A percentile compares a stretch with the other conserved stretches of the same genome.
These are phyloP conservation scores for Pyrenochaeta sp. DNA, from an alignment of 2,329 filamentous ascomycete genomes.

Conservation along the genomic window DNA sequence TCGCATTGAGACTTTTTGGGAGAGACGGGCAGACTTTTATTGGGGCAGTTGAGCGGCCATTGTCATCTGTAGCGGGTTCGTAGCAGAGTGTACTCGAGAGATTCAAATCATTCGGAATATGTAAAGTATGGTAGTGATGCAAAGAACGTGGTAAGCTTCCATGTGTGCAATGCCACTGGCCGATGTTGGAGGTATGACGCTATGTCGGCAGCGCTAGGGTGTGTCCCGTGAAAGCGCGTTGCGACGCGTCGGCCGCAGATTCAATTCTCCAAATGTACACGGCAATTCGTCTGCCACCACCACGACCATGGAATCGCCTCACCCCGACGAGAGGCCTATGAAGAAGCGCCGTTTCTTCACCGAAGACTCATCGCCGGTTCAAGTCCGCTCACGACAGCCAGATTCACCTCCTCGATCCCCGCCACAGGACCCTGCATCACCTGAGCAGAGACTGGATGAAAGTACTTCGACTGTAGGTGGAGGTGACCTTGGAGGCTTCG, in stretches of 20 bases:
- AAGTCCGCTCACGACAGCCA: conserved; percentile 18
- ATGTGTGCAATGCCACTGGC: conserved; percentile 19
- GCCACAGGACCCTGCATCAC: conserved; percentile 28
- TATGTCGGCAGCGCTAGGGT: conserved; percentile 27
- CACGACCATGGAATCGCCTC: conserved; percentile 46
- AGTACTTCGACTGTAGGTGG: conserved; percentile 14
- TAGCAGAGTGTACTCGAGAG: no score
- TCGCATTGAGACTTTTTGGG: conserved; percentile 32
- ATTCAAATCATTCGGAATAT: neutral
- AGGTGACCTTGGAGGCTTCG: conserved; percentile 54
- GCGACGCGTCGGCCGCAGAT: conserved; percentile 29
- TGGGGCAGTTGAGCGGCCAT: neutral
- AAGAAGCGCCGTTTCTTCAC: conserved; percentile 71
- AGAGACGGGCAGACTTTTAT: neutral
- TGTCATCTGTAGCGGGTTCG: no score
- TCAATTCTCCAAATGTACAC: conserved; percentile 10
- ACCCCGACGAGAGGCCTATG: conserved; percentile 60
- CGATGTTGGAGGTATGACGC: conserved; percentile 37
- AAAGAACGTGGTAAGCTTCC: conserved; percentile 16
- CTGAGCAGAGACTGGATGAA: conserved; percentile 6
- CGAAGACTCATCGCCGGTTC: conserved; percentile 54
- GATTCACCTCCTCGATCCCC: conserved; percentile 42
- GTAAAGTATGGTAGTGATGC: neutral
- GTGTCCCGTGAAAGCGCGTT: conserved; percentile 41
- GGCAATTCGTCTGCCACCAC: conserved; percentile 3